Evolutionary conservation across 371 early-diverging fungal genomes (phyloP), one percentile per base, ranked within the genome.

Genomic region (Mortierella sp.): DNA sequence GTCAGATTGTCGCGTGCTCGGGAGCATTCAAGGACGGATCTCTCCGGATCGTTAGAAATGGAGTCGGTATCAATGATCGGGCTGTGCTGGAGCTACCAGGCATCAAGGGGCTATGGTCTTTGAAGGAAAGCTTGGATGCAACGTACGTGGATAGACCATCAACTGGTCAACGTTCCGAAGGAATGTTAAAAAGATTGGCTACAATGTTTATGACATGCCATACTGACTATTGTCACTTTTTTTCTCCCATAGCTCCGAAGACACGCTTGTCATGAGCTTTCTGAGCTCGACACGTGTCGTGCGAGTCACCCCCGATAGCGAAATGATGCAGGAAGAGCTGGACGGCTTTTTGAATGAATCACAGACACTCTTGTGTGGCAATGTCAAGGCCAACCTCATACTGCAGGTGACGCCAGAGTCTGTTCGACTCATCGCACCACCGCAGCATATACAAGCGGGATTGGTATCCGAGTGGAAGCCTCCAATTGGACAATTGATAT

Each of bases 1-100:
- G 90, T 34, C 90, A 93, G 46, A 83, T 97, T 47, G 91, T 97
- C 1, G 90, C 96, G n/a, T 96, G 96, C 67, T 91, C 93, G 6
- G 97, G 97, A 1, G 84, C 80, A 4, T 85, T 84, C 52, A 86
- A 88, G 55, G 87, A 90, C 64, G 94, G 95, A 7, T 84, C 89
- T 1, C 78, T 98, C 48, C 84, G 95, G 27, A 82, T 95, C 6
- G 87, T 98, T 28, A 86, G 94, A 46, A 94, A 92, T 76, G 97
- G 98, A 9, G 86, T 96, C 37, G 97, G 95, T 12, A 89, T 97
- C 43, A 80, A 84, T n/a, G 86, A 87, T 34, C 72, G 87, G 21
- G 87, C 84, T 2, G 64, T 70, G 1, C 34, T 93, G 32, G 83
- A 85, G 17, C 81, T 94, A 26, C 79, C 80, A 5, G 90, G 93